Base-by-base conservation (phyloP, 257 asterid species). In the Petrea volubilis region DNA sequence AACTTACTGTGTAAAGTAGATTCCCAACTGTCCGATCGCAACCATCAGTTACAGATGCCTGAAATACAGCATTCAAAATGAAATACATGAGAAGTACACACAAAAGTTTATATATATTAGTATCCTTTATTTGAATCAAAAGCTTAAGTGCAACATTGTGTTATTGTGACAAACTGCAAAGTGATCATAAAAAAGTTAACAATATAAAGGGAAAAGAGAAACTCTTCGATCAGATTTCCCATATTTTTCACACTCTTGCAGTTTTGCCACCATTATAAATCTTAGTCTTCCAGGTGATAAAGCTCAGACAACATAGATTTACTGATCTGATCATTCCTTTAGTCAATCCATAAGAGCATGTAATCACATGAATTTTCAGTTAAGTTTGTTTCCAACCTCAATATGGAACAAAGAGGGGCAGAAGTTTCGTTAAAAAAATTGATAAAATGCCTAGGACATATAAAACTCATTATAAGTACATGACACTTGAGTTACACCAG, bases 11-110 rank as follows among this genome's bases (percentile, higher is more conserved):
- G 78, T 87, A 87, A 50, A 87, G 73, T 46, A 84, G 78, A 78
- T 87, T 87, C 44, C 93, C 93, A 56, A 75, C 80, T 47, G 77
- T 47, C 36, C 88, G 81, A 38, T 84, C 88, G 68, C 93, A 87
- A 21, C 93, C 90, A 72, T 73, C 81, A 13, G 82, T 66, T 41
- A 82, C 84, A 47, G 57, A 80, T 21, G 89, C 94, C 91, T 85
- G 86, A 64, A 78, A 75, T 27, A 70, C 50, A 53, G 64, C 2
- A 41, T 18, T n/a, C 31, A 41, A 57, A 38, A 40, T 5, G 25
- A 56, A 69, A 18, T 8, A n/a, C 20, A 49, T 29, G 44, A 65
- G 21, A 21, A 11, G 59, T 17, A 17, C 6, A 2, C 43, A 6
- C 36, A 53, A 33, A 53, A 28, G 60, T 28, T 17, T 18, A 7